Evolutionary conservation across 75 land plant species (phyloP), one percentile per base, ranked within the genome.

Genomic region (Ceratopteris richardii): DNA sequence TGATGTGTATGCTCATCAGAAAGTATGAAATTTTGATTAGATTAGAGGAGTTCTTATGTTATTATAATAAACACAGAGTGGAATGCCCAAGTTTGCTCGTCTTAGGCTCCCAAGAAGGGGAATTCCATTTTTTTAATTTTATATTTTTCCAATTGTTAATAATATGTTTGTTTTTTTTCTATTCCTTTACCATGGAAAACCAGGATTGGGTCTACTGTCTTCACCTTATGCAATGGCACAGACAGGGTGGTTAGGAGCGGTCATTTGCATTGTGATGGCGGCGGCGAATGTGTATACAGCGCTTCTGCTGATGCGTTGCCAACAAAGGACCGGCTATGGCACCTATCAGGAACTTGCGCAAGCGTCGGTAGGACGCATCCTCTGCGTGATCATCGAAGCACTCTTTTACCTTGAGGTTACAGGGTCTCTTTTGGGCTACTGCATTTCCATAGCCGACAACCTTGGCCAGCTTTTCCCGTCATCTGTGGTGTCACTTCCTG

Each of bases 141-240:
- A n/a, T n/a, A n/a, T n/a, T n/a, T n/a, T n/a, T n/a, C n/a, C n/a
- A n/a, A n/a, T n/a, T n/a, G n/a, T n/a, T n/a, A n/a, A n/a, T n/a
- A n/a, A n/a, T n/a, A n/a, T n/a, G n/a, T n/a, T n/a, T n/a, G n/a
- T n/a, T n/a, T n/a, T n/a, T n/a, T n/a, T n/a, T n/a, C n/a, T n/a
- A n/a, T n/a, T n/a, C n/a, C n/a, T n/a, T n/a, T n/a, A n/a, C n/a
- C n/a, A n/a, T n/a, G n/a, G n/a, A n/a, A n/a, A n/a, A n/a, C n/a
- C 78, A 86, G 91, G 91, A 23, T 54, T 83, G 17, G 91, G 91
- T 20, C 80, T 84, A 43, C 73, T 87, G 26, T 87, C 91, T 31
- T 80, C 86, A 41, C 91, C 91, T 9, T 87, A 87, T 44, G 87
- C 87, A 10, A 51, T 87, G 24, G 73, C 81, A 61, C 71, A 69